Percentiles rank a stretch among this genome's conserved stretches.
Conservation (phyloP, 2,329 filamentous ascomycete species). For the Colletotrichum siamense region DNA sequence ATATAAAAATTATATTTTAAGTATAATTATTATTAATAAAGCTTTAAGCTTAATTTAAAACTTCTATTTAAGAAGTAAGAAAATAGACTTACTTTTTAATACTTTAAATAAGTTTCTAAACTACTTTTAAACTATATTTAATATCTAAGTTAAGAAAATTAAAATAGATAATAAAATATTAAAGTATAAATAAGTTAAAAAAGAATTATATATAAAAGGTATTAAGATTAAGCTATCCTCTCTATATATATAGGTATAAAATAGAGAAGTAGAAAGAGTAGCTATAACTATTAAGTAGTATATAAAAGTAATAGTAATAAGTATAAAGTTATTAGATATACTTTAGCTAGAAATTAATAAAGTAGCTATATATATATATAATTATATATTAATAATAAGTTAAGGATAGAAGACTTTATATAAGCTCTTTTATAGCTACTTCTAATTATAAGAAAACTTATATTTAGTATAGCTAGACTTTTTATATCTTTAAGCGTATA, state of each 20-base stretch:
- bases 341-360: neutral
- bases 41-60: fast-evolving
- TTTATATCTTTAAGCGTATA: too few relatives aligned
- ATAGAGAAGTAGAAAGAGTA: neutral
- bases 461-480: fast-evolving
- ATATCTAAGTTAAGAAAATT: neutral
- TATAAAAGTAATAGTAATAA: neutral
- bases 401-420: neutral
- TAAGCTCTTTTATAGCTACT: neutral
- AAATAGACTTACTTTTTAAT: neutral
- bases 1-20: too few relatives aligned
- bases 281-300: neutral
- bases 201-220: neutral
- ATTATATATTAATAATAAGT: neutral
- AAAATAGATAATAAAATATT: neutral
- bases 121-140: neutral
- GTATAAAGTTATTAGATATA: neutral
- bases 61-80: neutral
- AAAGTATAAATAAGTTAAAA: neutral
- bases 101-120: neutral
- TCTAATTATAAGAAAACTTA: neutral
- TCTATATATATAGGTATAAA: neutral
- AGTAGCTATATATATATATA: neutral
- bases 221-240: neutral
- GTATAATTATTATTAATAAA: too few relatives aligned